Evolutionary conservation across 306 rosid species (phyloP).

Genomic region (Cyclanthera cordifolia): DNA sequence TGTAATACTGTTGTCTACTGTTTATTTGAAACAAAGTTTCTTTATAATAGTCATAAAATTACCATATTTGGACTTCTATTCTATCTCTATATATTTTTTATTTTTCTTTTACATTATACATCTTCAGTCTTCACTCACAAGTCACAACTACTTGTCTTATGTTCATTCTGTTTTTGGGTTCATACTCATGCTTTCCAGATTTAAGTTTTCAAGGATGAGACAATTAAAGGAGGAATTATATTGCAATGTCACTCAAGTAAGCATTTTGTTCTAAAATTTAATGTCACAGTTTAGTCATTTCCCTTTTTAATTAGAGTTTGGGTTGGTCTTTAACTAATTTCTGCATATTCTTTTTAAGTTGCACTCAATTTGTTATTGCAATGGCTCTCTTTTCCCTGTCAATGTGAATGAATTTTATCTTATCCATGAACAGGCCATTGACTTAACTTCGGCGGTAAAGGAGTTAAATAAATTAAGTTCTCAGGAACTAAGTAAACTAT

Average conservation of each 20-base stretch:
- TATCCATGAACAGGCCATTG: conserved; percentile 46
- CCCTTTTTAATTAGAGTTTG: background rate
- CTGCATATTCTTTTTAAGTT: background rate
- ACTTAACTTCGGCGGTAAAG: conserved; percentile 48
- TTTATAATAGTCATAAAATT: background rate
- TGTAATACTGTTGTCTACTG: background rate
- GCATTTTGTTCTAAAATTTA: conserved; percentile 17
- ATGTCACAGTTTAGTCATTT: background rate
- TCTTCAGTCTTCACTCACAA: too few relatives aligned
- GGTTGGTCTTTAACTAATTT: background rate
- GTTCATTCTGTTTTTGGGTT: conserved; percentile 12
- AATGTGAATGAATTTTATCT: conserved; percentile 17
- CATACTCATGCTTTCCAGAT: conserved; percentile 17
- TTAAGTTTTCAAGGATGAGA: conserved; percentile 41
- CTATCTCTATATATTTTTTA: background rate
- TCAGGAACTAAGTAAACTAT: conserved; percentile 51
- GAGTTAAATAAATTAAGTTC: conserved; percentile 54
- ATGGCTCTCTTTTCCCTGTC: background rate
- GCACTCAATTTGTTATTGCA: background rate
- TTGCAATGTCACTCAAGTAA: conserved; percentile 45
- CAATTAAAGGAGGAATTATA: conserved; percentile 47
- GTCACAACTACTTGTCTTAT: conserved; percentile 14
- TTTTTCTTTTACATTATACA: conserved; percentile 9
- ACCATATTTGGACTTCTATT: background rate
- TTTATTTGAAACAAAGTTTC: background rate